Percentiles rank a stretch among this genome's conserved stretches.
Evolutionary conservation across 2,329 filamentous ascomycete genomes (phyloP).

Genomic region (Pestalotiopsis sp.): DNA sequence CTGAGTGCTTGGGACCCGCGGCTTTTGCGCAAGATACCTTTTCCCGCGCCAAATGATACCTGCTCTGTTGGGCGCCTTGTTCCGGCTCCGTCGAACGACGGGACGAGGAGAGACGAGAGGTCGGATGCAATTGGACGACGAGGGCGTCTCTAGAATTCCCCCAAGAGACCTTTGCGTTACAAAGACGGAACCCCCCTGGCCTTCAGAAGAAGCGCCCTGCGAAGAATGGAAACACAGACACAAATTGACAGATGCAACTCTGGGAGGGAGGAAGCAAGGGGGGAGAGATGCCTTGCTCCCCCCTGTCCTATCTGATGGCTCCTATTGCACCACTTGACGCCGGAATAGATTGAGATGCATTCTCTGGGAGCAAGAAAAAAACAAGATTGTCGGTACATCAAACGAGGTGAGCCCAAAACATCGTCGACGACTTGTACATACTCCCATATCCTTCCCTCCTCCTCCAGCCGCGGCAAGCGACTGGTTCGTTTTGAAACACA

Average conservation of each 20-base stretch:
- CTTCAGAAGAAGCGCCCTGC: neutral
- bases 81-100: neutral
- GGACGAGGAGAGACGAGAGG: neutral
- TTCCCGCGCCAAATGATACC: neutral
- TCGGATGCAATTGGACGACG: neutral
- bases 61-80: slow-evolving; percentile 5
- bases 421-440: neutral
- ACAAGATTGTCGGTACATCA: neutral
- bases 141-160: neutral
- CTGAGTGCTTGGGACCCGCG: neutral
- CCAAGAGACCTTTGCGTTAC: neutral
- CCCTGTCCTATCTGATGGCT: neutral
- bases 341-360: neutral
- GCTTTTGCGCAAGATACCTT: neutral
- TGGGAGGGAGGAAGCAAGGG: neutral
- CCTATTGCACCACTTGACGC: neutral
- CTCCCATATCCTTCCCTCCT: neutral
- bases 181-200: neutral
- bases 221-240: neutral
- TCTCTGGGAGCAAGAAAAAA: neutral
- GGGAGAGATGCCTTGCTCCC: neutral
- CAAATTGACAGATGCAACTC: neutral
- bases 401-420: neutral
- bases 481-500: neutral
- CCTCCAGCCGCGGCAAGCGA: neutral